phyloP scores from a whole-genome alignment of 805 yeast genomes.

The Zygosaccharomyces kombuchaensis region DNA sequence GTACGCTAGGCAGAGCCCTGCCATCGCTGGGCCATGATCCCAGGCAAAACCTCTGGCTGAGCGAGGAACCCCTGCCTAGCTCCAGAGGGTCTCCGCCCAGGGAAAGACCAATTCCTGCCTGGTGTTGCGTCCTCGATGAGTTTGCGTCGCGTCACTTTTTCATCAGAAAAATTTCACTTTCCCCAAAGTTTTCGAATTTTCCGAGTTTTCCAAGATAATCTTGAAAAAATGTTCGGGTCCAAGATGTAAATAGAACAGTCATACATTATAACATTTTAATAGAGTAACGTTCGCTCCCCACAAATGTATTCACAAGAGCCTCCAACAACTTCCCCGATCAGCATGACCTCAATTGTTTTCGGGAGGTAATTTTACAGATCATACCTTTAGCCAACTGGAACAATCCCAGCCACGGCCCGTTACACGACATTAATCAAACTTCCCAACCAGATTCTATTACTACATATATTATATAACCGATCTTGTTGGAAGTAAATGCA shows the following conservation, averaged over 20 bases:
- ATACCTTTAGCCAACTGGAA: no score
- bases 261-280: no score
- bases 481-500: slow-evolving; percentile 13
- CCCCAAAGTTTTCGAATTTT: background rate
- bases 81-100: background rate
- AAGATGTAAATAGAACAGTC: no score
- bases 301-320: no score
- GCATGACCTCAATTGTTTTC: no score
- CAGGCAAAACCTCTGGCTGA: background rate
- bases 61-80: background rate
- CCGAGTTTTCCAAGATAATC: no score
- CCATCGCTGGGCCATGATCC: background rate
- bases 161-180: background rate
- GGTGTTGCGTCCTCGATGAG: background rate
- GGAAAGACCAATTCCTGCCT: background rate
- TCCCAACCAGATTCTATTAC: slow-evolving; percentile 13
- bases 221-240: background rate
- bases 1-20: background rate
- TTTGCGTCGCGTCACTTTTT: background rate
- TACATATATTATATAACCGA: slow-evolving; percentile 11
- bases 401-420: background rate
- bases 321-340: no score
- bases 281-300: no score
- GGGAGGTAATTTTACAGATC: no score
- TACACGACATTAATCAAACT: background rate